phyloP scores from a whole-genome alignment of 768 basidiomycete genomes.

The Xerocomellus dryophilus region DNA sequence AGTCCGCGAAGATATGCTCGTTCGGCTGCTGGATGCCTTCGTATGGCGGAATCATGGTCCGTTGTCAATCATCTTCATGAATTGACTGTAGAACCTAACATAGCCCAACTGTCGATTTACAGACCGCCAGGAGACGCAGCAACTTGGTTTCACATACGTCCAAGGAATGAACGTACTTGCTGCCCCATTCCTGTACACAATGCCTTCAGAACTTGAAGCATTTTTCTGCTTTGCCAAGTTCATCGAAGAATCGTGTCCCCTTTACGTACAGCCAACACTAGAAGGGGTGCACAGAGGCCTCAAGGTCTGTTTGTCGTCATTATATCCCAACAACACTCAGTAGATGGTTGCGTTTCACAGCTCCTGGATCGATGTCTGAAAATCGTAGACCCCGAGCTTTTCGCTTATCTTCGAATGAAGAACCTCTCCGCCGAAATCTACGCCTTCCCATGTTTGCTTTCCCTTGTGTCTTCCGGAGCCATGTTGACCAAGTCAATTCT shows the following conservation, averaged over 20 bases:
- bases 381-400: conserved; percentile 87
- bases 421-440: conserved; percentile 95
- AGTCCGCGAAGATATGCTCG: conserved; percentile 95
- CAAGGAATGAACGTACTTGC: conserved; percentile 99
- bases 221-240: conserved; percentile 97
- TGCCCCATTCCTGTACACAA: conserved; percentile 94
- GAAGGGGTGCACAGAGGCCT: conserved; percentile 94
- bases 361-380: conserved; percentile 90
- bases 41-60: conserved; percentile 92
- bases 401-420: conserved; percentile 75
- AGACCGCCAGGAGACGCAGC: conserved; percentile 79
- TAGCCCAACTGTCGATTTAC: neutral
- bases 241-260: conserved; percentile 89
- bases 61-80: conserved; percentile 7
- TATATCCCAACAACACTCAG: neutral
- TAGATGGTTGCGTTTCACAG: conserved; percentile 38
- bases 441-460: conserved; percentile 84
- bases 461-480: neutral
- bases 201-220: conserved; percentile 98
- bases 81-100: neutral
- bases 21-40: conserved; percentile 94
- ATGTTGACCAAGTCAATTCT: neutral
- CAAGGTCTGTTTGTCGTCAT: conserved; percentile 53
- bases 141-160: conserved; percentile 90
- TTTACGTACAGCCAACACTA: conserved; percentile 95